Evolutionary conservation across 73 alveolate species (phyloP), one percentile per base, ranked within the genome.

Genomic region (Durusdinium trenchii): DNA sequence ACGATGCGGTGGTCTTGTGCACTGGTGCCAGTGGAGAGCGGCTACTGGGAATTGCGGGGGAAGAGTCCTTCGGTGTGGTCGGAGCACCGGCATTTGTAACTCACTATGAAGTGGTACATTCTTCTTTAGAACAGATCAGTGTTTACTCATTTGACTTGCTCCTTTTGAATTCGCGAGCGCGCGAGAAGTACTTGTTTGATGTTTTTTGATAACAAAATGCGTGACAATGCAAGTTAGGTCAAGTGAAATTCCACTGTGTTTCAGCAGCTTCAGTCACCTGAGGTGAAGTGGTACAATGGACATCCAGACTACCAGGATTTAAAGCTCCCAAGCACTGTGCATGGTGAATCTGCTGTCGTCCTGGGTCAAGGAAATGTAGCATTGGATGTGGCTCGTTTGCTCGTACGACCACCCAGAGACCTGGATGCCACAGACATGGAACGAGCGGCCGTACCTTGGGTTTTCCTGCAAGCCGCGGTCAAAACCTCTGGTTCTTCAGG

Each of bases 351-450:
- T 48, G 98, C 98, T 4, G 98, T 91, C 20, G 98, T 71, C 35
- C 43, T 94, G 61, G 99, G 99, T 38, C 99, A 99, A 76, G 99
- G 99, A 42, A 99, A 99, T 67, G 99, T 99, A 26, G 99, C 99
- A 28, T 79, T 99, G 94, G 99, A 99, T 67, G 98, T 99, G 30
- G 98, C 98, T 23, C 87, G 98, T 7, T 54, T 91, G 18, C 61
- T 91, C 38, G 90, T 91, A 35, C 98, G 98, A 9, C 71, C 98
- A 3, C 98, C 98, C 16, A 67, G 47, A 69, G 98, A 91, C 50
- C 84, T 91, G 50, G 87, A 91, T 36, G 89, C 98, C 38, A 91
- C 98, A 6, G 98, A 91, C 60, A 91, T 91, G 98, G 90, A 91
- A 20, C 51, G 76, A 9, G 75, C 48, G 6, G 94, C 94, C 32